These are phyloP conservation scores for Talaromyces adpressus DNA, from an alignment of 495 filamentous ascomycete species.

Conservation along the genomic window DNA sequence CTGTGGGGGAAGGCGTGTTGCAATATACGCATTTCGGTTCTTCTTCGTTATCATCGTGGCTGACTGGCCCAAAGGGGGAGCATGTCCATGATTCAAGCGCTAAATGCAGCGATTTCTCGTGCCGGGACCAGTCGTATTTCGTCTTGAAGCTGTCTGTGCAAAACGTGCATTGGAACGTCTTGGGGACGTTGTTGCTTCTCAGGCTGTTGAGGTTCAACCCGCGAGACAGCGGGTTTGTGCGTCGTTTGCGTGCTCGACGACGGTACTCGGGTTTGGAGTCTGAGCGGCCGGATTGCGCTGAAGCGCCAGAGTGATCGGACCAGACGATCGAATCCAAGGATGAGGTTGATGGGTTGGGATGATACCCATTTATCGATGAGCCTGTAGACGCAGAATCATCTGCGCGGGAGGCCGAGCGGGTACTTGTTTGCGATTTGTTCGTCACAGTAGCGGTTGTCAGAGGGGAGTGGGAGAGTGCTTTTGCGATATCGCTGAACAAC, in stretches of 20 bases:
- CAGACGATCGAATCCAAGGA: conserved; percentile 63
- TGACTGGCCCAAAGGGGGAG: conserved; percentile 60
- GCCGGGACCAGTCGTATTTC: conserved; percentile 75
- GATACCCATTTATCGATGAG: conserved; percentile 51
- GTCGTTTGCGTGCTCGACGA: conserved; percentile 1
- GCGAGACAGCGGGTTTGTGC: neutral
- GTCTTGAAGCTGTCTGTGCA: conserved; percentile 72
- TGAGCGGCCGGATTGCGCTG: conserved; percentile 7
- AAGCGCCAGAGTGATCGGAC: conserved; percentile 42
- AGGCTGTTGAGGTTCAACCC: neutral
- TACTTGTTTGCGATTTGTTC: conserved; percentile 30
- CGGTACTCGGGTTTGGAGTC: conserved; percentile 13
- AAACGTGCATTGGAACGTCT: conserved; percentile 70
- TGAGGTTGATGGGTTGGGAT: conserved; percentile 50
- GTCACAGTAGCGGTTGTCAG: neutral
- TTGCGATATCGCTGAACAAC: conserved; percentile 60
- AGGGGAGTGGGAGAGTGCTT: conserved; percentile 38
- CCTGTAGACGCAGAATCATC: conserved; percentile 41
- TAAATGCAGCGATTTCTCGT: conserved; percentile 71
- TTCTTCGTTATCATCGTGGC: conserved; percentile 51
- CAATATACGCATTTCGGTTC: conserved; percentile 21
- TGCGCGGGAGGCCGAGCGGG: conserved; percentile 9
- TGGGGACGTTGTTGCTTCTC: conserved; percentile 10
- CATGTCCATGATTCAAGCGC: conserved; percentile 71
- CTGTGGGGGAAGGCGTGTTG: conserved; percentile 11